phyloP scores from a whole-genome alignment of 2,329 filamentous ascomycete species.

The Leptographium procerum region DNA sequence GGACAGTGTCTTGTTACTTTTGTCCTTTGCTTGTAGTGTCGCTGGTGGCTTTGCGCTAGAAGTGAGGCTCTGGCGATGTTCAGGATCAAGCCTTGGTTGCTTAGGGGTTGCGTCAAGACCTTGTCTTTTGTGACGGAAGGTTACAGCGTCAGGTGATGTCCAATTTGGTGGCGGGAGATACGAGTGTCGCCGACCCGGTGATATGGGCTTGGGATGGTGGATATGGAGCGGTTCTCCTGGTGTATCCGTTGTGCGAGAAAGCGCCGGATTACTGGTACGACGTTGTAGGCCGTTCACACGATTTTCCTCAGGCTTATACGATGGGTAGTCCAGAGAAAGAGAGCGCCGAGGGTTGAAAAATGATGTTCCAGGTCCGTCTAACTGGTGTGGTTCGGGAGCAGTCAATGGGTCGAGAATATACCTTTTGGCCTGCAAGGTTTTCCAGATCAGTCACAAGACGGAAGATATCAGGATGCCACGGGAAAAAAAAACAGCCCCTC shows the following conservation, averaged over 20 bases:
- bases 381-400: slow-evolving; percentile 54
- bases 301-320: slow-evolving; percentile 11
- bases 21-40: too few relatives aligned
- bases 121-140: not conserved
- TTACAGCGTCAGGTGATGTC: not conserved
- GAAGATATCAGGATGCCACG: not conserved
- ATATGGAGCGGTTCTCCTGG: slow-evolving; percentile 22
- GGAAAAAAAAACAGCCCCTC: not conserved
- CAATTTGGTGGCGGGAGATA: slow-evolving; percentile 14
- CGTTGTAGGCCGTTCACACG: slow-evolving; percentile 12
- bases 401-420: slow-evolving; percentile 60
- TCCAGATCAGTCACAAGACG: not conserved
- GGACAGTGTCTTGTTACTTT: too few relatives aligned
- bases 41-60: too few relatives aligned
- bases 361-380: slow-evolving; percentile 52
- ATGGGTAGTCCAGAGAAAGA: slow-evolving; percentile 10
- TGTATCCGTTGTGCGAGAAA: slow-evolving; percentile 39
- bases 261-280: slow-evolving; percentile 27
- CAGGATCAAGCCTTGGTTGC: not conserved
- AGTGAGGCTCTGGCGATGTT: not conserved
- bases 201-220: slow-evolving; percentile 32
- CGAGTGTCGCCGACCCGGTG: slow-evolving; percentile 18
- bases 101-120: not conserved
- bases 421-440: slow-evolving; percentile 43
- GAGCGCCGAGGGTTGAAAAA: slow-evolving; percentile 29